These are phyloP conservation scores for Termitomyces titanicus DNA, from an alignment of 768 basidiomycete genomes.

Conservation along the genomic window DNA sequence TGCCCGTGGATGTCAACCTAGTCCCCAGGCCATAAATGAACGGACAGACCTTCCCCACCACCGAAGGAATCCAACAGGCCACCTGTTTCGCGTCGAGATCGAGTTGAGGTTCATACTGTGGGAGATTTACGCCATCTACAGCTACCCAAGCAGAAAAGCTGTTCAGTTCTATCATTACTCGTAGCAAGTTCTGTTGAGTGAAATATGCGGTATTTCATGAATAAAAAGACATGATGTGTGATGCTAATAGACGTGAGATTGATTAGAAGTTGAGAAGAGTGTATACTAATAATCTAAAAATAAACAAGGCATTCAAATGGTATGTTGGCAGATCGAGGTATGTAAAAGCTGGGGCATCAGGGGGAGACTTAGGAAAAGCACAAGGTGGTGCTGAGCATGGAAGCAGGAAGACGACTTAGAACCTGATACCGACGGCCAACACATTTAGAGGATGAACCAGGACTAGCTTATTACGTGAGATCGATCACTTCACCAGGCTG, in stretches of 20 bases:
- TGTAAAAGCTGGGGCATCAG: no score
- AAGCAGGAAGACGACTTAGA: neutral
- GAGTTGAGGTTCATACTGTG: neutral
- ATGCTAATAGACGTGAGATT: no score
- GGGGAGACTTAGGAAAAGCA: no score
- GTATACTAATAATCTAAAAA: no score
- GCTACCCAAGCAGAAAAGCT: constrained; percentile 3
- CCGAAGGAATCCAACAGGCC: constrained; percentile 3
- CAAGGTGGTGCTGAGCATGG: neutral
- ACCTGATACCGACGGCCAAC: neutral
- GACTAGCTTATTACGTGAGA: neutral
- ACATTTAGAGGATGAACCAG: neutral
- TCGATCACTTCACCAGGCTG: neutral
- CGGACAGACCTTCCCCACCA: neutral
- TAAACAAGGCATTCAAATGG: no score
- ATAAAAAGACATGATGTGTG: no score
- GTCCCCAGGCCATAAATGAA: no score
- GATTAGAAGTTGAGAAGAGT: no score
- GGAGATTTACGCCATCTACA: constrained; percentile 2
- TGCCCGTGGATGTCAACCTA: neutral
- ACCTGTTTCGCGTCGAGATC: neutral
- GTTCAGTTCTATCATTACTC: constrained; percentile 2
- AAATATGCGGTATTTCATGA: no score
- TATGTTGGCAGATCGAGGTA: no score
- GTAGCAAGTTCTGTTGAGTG: neutral